Base-by-base conservation (phyloP, 2,329 filamentous ascomycete species). In the Sclerotinia trifoliorum region DNA sequence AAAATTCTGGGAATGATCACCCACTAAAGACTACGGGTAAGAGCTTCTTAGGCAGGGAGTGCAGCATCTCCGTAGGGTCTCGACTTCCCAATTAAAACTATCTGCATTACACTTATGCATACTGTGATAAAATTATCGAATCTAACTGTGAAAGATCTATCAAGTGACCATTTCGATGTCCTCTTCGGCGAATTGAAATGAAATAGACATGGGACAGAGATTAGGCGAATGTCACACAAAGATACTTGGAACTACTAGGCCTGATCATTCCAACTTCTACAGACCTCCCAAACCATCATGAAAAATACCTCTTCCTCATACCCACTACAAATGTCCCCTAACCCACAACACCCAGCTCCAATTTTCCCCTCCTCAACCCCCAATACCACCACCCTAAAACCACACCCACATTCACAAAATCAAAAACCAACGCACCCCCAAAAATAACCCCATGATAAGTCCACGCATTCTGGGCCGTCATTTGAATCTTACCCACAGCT, bases 361-460 rank as follows among this genome's bases (percentile, higher is more conserved):
- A 44, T n/a, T n/a, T 70, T 2, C 73, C 73, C 55, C 42, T 70
- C 56, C 21, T 71, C 58, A 73, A 65, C 11, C 48, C 51, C 70
- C 71, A 72, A 5, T 29, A 64, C 73, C 72, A 74, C 51, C 70
- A 7, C 21, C 63, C 65, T 7, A 71, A 35, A 4, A 75, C 70
- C 6, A 71, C 5, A 1, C 42, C 66, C n/a, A 74, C 68, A 69
- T 71, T 72, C 44, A 73, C 61, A 64, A 91, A 90, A 52, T 85
- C 88, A 70, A 91, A 90, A 0, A 91, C 87, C 56, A n/a, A n/a
- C n/a, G n/a, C n/a, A n/a, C n/a, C n/a, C n/a, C n/a, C n/a, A n/a
- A n/a, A n/a, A n/a, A n/a, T n/a, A n/a, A n/a, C n/a, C n/a, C n/a
- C n/a, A n/a, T n/a, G n/a, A n/a, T n/a, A n/a, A n/a, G n/a, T n/a